Base-by-base conservation (phyloP, 2,329 filamentous ascomycete species). In the Lecanicillium sp. region DNA sequence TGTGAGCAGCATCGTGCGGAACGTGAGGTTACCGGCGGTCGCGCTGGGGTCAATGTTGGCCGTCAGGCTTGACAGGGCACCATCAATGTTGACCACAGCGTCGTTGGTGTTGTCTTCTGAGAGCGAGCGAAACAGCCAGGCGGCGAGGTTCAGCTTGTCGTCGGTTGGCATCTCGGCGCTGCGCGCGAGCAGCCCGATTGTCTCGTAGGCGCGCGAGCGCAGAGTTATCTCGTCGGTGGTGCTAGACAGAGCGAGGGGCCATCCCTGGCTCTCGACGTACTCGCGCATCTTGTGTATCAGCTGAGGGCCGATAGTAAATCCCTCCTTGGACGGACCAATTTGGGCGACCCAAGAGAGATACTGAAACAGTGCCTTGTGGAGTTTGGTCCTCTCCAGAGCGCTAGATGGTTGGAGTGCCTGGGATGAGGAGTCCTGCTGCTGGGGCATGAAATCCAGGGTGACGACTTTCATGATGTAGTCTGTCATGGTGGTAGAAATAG, bases 291-390 rank as follows among this genome's bases (percentile, higher is more conserved):
- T 78, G 8, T 76, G 67, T 15, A 95, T 80, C 3, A 94, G 74
- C 35, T 78, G 77, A 2, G 78, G 73, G 0, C 86, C 87, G 55
- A 94, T 82, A 8, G 73, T 66, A 46, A 93, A 79, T 43, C 81
- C 75, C 1, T 75, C 67, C 24, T 65, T 67, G 0, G 66, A 64
- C 1, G 81, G 76, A 7, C 84, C 87, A 56, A 89, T 81, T 26
- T 85, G 81, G 9, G 90, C 87, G 10, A 93, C 81, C 80, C 90
- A 97, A 44, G 88, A 87, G 48, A 95, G 79, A 57, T 91, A 95
- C 32, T 84, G 80, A 58, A 97, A 93, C 4, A 95, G 75, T 1
- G 90, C 87, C 38, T 82, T 84, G 55, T 90, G 81, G 9, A 96
- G 76, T 62, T 93, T 94, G 1, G 81, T 78, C 2, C 81, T 81